Evolutionary conservation across 129 eudicot species (phyloP), one percentile per base, ranked within the genome.

Genomic region (Logfia minima): DNA sequence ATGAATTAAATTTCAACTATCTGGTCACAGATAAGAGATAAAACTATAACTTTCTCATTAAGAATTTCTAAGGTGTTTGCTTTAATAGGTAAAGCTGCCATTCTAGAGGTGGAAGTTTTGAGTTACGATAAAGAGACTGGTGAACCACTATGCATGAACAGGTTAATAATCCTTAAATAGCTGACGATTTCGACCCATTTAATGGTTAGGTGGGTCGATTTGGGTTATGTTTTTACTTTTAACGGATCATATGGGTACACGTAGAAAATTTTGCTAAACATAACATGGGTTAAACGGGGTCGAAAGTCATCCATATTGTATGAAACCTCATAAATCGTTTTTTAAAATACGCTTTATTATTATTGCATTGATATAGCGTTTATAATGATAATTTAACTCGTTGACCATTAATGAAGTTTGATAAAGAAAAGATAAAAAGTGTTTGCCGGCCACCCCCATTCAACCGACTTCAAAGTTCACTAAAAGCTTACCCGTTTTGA

Each of bases 61-160:
- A 70, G 17, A 72, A 63, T 71, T 79, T 19, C 45, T 43, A 21
- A 16, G 5, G 28, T 68, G 32, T 58, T 59, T 18, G 16, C 67
- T 74, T 43, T 16, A 52, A 24, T 83, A 95, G 99, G 97, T 76
- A 95, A 95, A 85, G 97, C 99, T 79, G 73, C 99, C 41, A 84
- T 95, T 77, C 75, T 95, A 45, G 99, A 95, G 83, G 8, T 91
- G 72, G 97, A 95, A 82, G 78, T 86, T 75, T 3, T 59, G 69
- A 91, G 94, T 82, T 95, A 83, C 75, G 92, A 72, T 70, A 84
- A 91, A 84, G 90, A 78, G 78, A 86, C 99, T 52, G 90, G 93
- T 48, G 87, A 82, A 68, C 85, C 82, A 29, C 76, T 95, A 64
- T 91, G 97, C 89, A 88, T 87, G 94, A 91, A 91, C 85, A 77